phyloP scores from a whole-genome alignment of 108 stramenopile species.

The Craspedostauros australis region DNA sequence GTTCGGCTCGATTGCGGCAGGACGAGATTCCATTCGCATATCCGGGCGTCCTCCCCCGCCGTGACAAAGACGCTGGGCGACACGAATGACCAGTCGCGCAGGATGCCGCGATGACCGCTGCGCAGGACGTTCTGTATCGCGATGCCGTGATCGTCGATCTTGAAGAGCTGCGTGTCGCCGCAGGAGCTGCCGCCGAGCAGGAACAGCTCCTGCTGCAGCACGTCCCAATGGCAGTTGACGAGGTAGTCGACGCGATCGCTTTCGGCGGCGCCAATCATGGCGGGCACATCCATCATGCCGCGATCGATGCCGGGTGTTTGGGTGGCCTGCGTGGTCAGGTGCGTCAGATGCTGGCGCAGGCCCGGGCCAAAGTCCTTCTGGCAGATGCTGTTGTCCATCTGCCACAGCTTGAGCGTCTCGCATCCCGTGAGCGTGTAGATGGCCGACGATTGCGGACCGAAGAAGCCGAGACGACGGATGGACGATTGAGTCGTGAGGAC shows the following conservation, averaged over 20 bases:
- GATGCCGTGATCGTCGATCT: slow-evolving; percentile 50
- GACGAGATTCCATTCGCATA: slow-evolving; percentile 82
- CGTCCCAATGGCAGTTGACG: slow-evolving; percentile 69
- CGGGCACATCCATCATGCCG: background rate
- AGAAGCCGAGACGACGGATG: slow-evolving; percentile 67
- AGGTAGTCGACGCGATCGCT: slow-evolving; percentile 39
- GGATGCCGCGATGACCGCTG: slow-evolving; percentile 71
- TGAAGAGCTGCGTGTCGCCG: slow-evolving; percentile 65
- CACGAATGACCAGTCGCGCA: slow-evolving; percentile 59
- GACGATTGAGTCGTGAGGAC: slow-evolving; percentile 60
- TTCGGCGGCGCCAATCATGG: background rate
- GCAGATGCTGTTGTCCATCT: slow-evolving; percentile 30
- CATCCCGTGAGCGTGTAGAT: slow-evolving; percentile 73
- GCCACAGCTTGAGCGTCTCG: slow-evolving; percentile 66
- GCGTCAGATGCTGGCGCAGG: slow-evolving; percentile 16
- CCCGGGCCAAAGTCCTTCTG: slow-evolving; percentile 36
- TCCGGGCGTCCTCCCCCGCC: slow-evolving; percentile 80
- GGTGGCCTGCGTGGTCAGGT: background rate
- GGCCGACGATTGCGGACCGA: slow-evolving; percentile 60
- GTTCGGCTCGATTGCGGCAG: too few species aligned
- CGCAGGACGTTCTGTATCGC: slow-evolving; percentile 20
- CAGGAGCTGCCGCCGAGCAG: slow-evolving; percentile 57
- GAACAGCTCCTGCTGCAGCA: slow-evolving; percentile 41
- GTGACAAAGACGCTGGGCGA: slow-evolving; percentile 48
- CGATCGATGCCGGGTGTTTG: background rate